Evolutionary conservation across 257 asterid species (phyloP), one percentile per base, ranked within the genome.

Genomic region (Buddleja alternifolia): DNA sequence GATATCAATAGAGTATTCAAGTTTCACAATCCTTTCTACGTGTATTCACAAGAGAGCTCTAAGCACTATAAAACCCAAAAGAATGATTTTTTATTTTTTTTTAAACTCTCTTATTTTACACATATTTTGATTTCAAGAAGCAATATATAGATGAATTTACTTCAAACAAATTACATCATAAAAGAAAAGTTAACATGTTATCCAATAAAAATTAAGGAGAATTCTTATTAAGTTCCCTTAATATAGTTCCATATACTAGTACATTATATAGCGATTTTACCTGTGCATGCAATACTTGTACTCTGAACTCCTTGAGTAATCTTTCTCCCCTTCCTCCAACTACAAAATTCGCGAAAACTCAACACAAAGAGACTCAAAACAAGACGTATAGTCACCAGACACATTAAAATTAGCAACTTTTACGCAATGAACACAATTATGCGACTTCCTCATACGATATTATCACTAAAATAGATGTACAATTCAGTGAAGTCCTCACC

Each of bases 281-380:
- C 81, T 88, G 88, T 93, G 88, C 96, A 90, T 85, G 78, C 98
- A 93, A 75, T 90, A 93, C 80, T 93, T 93, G 83, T 83, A 90
- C 77, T 90, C 98, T 37, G 90, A 86, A 68, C 85, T 84, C 83
- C 98, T 86, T 48, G 79, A 37, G 23, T 70, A 73, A 69, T 93
- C 97, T 61, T 83, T 90, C 81, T 93, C 98, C 67, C 98, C 98
- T 79, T 90, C 97, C 84, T 86, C 96, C 92, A 93, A 70, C 97
- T 93, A 60, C 25, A 56, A 36, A 57, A 48, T 67, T 47, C 71
- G 79, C 71, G 69, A 78, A 69, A 29, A 51, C 67, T 56, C 44
- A 75, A 57, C 60, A 67, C 44, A 39, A 25, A 44, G n/a, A 20
- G 2, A 55, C 21, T 48, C 77, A 75, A 58, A 42, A 56, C 34